A percentile compares a stretch with the other conserved stretches of the same genome.
Evolutionary conservation across 2,329 filamentous ascomycete genomes (phyloP).

Genomic region (Davidsoniella virescens): DNA sequence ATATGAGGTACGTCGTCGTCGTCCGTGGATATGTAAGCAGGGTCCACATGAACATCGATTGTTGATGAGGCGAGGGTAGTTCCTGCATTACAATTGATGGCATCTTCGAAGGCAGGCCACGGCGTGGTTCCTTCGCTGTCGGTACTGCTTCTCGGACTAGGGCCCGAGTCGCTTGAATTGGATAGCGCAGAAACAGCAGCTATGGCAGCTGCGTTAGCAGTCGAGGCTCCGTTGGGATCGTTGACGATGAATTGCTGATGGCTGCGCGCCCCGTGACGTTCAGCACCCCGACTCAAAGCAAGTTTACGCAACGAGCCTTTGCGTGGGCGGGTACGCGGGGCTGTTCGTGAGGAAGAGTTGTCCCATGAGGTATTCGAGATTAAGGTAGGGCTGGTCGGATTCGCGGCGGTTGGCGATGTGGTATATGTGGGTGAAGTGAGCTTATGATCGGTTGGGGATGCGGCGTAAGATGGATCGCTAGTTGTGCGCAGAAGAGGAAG

Average conservation of each 20-base stretch:
- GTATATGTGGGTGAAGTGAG: neutral
- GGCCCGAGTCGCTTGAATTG: conserved; percentile 4
- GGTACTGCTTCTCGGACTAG: conserved; percentile 7
- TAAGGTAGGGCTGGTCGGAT: neutral
- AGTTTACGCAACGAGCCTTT: conserved; percentile 79
- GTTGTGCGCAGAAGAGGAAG: conserved; percentile 6
- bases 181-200: neutral
- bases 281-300: conserved; percentile 58
- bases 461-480: neutral
- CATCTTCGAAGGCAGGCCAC: conserved; percentile 11
- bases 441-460: conserved; percentile 1
- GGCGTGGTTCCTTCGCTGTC: conserved; percentile 12
- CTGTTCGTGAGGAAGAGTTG: neutral
- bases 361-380: conserved; percentile 1
- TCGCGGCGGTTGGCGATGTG: neutral
- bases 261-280: conserved; percentile 22
- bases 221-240: neutral
- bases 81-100: neutral
- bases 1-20: conserved; percentile 66
- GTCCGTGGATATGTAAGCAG: conserved; percentile 48
- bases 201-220: neutral
- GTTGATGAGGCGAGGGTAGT: neutral
- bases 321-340: conserved; percentile 24
- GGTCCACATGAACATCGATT: conserved; percentile 30
- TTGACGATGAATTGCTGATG: neutral